These are phyloP conservation scores for Cladophialophora carrionii DNA, from an alignment of 2,329 filamentous ascomycete species.

Conservation along the genomic window DNA sequence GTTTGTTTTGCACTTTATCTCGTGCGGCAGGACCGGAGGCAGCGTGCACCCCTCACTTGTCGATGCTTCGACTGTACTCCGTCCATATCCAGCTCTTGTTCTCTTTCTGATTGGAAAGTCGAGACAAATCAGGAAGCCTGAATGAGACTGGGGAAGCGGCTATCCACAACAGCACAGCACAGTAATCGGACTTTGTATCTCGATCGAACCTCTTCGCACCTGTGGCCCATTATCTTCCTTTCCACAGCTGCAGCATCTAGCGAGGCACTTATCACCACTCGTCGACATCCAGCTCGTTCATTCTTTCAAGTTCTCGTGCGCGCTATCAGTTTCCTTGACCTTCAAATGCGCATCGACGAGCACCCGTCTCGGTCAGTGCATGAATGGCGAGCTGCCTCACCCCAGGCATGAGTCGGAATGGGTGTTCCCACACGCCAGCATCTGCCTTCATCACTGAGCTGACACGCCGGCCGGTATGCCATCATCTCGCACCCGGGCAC, in stretches of 20 bases:
- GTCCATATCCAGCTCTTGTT: not conserved
- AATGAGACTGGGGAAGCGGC: constrained; percentile 7
- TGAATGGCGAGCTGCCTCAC: not conserved
- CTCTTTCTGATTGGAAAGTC: not conserved
- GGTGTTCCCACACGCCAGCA: not conserved
- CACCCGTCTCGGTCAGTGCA: not conserved
- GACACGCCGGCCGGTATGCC: constrained; percentile 25
- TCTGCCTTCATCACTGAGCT: constrained; percentile 6
- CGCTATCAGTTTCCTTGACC: not conserved
- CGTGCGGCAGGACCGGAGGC: not conserved
- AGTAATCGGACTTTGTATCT: not conserved
- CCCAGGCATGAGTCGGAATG: constrained; percentile 3
- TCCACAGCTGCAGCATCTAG: constrained; percentile 1
- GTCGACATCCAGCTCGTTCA: not conserved
- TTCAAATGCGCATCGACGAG: not conserved
- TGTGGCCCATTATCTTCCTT: not conserved
- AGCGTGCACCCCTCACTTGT: not conserved
- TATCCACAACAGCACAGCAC: not conserved
- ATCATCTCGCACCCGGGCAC: constrained; percentile 22
- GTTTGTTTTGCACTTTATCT: not conserved
- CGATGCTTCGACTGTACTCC: too few species aligned
- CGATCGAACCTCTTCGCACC: not conserved
- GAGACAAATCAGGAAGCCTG: not conserved
- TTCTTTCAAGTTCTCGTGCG: not conserved
- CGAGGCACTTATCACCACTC: not conserved